Base-by-base conservation (phyloP, 1,284 basidiomycete species). In the Prillingera fragicola region DNA sequence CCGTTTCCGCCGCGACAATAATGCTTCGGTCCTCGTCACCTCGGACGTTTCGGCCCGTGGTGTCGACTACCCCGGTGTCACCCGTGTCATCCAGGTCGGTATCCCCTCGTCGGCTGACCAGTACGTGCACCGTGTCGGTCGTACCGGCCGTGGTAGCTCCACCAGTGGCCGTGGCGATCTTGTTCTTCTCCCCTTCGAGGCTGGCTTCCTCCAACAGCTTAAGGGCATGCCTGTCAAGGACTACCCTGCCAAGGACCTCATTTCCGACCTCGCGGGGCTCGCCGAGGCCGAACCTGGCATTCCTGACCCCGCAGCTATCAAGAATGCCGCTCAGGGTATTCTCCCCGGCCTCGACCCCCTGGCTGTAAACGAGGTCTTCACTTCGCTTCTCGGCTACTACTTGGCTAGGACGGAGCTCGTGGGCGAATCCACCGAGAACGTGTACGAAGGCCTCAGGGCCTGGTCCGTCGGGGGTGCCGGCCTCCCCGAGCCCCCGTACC, bases 1-100 rank as follows among this genome's bases (percentile, higher is more conserved):
- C 27, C 47, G 60, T 15, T 95, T 91, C 79, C 77, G 89, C 38
- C 59, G 62, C 4, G 80, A 84, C 54, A 76, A 65, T 18, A 71
- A 75, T 1, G 78, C 80, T 14, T 78, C 75, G 1, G 75, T 96
- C 21, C 78, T 96, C 48, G 77, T 96, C 56, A 86, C 84, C 1
- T 90, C 87, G 0, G 91, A 96, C 59, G 84, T 96, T 2, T 90
- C 87, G 10, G 89, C 90, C 9, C 81, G 89, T 45, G 89, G 89
- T 17, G 82, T 95, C 45, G 87, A 92, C 69, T 92, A 92, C 65
- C 87, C 86, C 7, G 82, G 81, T 19, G 88, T 95, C 18, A 92
- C 90, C 0, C 82, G 92, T 22, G 87, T 97, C 43, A 88, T 98
- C 57, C 94, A 97, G 70, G 74, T 98, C 43, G 89, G 94, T 46